Base-by-base conservation (phyloP, 139 green algal species). In the Astrephomene gubernaculifera region DNA sequence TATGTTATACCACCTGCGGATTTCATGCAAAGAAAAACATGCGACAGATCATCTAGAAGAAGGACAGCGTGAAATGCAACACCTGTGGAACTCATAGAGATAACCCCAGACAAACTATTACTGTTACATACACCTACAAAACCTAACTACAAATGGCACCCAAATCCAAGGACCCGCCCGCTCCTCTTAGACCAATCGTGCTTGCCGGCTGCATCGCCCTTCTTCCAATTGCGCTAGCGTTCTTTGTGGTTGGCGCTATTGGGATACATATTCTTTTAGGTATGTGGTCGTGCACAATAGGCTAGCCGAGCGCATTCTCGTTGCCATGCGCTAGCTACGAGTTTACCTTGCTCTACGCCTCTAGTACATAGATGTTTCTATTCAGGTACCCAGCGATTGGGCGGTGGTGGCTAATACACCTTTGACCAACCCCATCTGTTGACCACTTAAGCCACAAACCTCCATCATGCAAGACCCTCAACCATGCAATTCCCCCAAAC, bases 241-340 rank as follows among this genome's bases (percentile, higher is more conserved):
- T 70, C 5, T 71, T 90, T 2, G 69, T 67, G 17, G 74, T 88
- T 8, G 73, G 71, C 24, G 19, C 72, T 33, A 27, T 86, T 3
- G 87, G 87, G 0, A 53, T 90, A 10, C 12, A 74, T n/a, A 53
- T 90, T 1, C 17, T 90, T 0, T 39, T 75, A 35, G 87, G 87
- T 90, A 36, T 43, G 81, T 24, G n/a, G 4, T 57, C 49, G 12
- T 57, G 49, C 49, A 25, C 49, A 57, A n/a, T n/a, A n/a, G n/a
- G n/a, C n/a, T n/a, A n/a, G n/a, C n/a, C n/a, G n/a, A n/a, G n/a
- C n/a, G n/a, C n/a, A n/a, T n/a, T n/a, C n/a, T n/a, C n/a, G n/a
- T n/a, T n/a, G n/a, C n/a, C n/a, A n/a, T n/a, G n/a, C n/a, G n/a
- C n/a, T n/a, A n/a, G n/a, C n/a, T n/a, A n/a, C n/a, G n/a, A 17